phyloP scores from a whole-genome alignment of 2,329 filamentous ascomycete species.

The Aspergillus vadensis region DNA sequence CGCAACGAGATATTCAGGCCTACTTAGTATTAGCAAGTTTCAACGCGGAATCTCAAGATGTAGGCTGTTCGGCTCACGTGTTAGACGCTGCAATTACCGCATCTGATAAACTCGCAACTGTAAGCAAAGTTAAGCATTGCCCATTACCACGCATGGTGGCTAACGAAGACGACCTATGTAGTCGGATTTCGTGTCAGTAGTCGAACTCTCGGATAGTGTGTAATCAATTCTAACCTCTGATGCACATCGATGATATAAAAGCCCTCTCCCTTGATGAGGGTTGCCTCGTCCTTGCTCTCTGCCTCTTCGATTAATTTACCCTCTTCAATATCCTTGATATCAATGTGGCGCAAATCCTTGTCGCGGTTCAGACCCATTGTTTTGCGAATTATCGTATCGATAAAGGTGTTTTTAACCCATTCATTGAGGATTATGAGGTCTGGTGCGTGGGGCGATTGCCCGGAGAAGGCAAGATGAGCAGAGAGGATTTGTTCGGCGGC shows the following conservation, averaged over 20 bases:
- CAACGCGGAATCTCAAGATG: too few species aligned
- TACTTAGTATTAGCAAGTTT: not conserved
- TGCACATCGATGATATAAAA: not conserved
- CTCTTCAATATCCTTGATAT: too few species aligned
- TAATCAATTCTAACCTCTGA: not conserved
- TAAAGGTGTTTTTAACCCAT: conserved; percentile 1
- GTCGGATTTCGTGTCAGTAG: not conserved
- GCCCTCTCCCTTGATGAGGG: not conserved
- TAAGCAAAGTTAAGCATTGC: not conserved
- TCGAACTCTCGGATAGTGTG: not conserved
- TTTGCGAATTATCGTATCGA: not conserved
- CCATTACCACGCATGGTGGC: not conserved
- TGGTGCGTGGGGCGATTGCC: not conserved
- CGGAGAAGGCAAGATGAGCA: not conserved
- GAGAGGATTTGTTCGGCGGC: not conserved
- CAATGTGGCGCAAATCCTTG: not conserved
- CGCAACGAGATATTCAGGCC: conserved; percentile 2
- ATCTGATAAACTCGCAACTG: not conserved
- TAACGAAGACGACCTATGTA: not conserved
- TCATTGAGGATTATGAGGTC: conserved; percentile 4
- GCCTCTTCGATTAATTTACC: not conserved
- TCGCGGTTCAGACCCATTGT: not conserved
- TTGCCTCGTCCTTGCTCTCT: not conserved
- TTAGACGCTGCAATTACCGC: not conserved
- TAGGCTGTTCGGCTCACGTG: not conserved